These are phyloP conservation scores for Elaeagnus macrophylla DNA, from an alignment of 306 rosid species.

Conservation along the genomic window DNA sequence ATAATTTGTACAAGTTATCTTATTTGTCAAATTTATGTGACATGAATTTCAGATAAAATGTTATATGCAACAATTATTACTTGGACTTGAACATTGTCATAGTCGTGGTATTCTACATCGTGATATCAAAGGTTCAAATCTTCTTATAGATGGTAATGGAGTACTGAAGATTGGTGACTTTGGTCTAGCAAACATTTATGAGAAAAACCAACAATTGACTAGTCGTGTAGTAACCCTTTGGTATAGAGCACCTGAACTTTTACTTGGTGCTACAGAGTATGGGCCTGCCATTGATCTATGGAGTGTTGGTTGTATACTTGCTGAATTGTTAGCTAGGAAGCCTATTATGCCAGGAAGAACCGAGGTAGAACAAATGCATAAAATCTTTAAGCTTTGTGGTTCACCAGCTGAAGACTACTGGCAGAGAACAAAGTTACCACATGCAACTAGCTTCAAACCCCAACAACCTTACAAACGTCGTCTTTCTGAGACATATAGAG, in stretches of 20 bases:
- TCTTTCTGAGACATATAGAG: conserved; percentile 46
- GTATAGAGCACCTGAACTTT: conserved; percentile 95
- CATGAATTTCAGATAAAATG: conserved; percentile 66
- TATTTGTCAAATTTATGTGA: conserved; percentile 7
- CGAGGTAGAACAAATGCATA: conserved; percentile 98
- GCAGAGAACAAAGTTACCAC: conserved; percentile 69
- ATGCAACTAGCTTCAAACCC: conserved; percentile 86
- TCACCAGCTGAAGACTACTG: conserved; percentile 82
- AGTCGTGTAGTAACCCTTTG: conserved; percentile 92
- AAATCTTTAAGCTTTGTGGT: conserved; percentile 90
- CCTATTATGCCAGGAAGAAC: conserved; percentile 98
- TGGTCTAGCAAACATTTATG: conserved; percentile 67
- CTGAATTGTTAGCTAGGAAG: conserved; percentile 68
- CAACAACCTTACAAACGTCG: conserved; percentile 59
- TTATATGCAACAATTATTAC: conserved; percentile 59
- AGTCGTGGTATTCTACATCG: conserved; percentile 76
- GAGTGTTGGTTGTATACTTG: conserved; percentile 90
- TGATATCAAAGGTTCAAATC: conserved; percentile 94
- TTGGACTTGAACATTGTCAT: conserved; percentile 88
- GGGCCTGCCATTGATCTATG: conserved; percentile 74
- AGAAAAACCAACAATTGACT: conserved; percentile 58
- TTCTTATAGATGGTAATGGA: conserved; percentile 59
- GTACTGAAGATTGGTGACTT: conserved; percentile 88
- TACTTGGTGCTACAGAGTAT: conserved; percentile 79
- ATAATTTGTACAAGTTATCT: too few relatives aligned